These are phyloP conservation scores for Claviceps spartinae DNA, from an alignment of 2,329 filamentous ascomycete species.

Conservation along the genomic window DNA sequence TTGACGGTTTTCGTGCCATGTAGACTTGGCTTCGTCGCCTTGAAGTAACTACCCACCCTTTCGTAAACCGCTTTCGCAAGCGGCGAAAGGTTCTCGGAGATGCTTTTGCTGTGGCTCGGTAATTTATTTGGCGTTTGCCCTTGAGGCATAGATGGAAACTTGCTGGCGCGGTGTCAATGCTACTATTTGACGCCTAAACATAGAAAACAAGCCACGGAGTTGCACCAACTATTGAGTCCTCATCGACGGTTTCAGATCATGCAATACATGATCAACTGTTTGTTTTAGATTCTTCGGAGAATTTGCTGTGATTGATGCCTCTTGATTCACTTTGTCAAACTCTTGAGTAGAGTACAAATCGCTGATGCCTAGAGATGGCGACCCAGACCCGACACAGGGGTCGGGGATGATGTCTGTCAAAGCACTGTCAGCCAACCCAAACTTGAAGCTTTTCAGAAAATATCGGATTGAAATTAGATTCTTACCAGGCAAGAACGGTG, in stretches of 20 bases:
- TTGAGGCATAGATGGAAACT: conserved; percentile 30
- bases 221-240: conserved; percentile 51
- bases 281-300: conserved; percentile 55
- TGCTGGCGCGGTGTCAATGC: conserved; percentile 23
- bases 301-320: conserved; percentile 44
- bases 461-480: not conserved
- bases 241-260: conserved; percentile 58
- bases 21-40: conserved; percentile 21
- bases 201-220: not conserved
- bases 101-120: conserved; percentile 12
- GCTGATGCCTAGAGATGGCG: conserved; percentile 35
- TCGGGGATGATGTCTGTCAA: conserved; percentile 49
- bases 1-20: conserved; percentile 20
- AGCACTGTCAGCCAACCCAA: not conserved
- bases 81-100: conserved; percentile 33
- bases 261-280: conserved; percentile 60
- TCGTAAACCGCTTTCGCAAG: conserved; percentile 30
- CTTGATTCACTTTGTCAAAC: conserved; percentile 57
- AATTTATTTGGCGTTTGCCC: conserved; percentile 7
- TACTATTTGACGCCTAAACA: not conserved
- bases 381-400: conserved; percentile 44
- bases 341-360: conserved; percentile 37
- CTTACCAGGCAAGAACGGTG: conserved; percentile 64
- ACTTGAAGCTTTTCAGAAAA: not conserved
- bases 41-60: conserved; percentile 26